Evolutionary conservation across 192 early-diverging fungal species (phyloP), one percentile per base, ranked within the genome.

Genomic region (Coemansia sp.): DNA sequence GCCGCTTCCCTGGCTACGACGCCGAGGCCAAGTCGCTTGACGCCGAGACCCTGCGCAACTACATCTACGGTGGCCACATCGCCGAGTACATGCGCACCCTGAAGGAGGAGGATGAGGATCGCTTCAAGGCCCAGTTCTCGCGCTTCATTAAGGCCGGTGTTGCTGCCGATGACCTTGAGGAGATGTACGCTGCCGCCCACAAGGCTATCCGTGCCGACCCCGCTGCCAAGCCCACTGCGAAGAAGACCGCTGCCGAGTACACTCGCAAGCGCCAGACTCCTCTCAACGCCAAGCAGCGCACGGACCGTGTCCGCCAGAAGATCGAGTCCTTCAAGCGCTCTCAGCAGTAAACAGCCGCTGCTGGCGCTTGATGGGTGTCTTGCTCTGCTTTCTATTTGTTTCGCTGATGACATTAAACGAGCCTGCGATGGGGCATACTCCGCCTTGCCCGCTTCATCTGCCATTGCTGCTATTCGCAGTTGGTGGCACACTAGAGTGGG

Each of bases 61-160:
- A 98, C 92, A 99, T 99, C 90, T 95, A 92, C 82, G 97, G 97
- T 82, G 90, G 92, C 76, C 97, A 98, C 88, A 93, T 99, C 66
- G 88, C 94, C 69, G 94, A 97, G 76, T 99, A 96, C 90, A 99
- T 99, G 95, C 92, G 91, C 75, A 88, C 89, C 86, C 93, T 99
- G 71, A 89, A 95, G 86, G 96, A 98, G 85, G 97, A 99, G 87
- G 97, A 99, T 81, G 95, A 96, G 87, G 97, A 99, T 80, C 88
- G 89, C 64, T 98, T 93, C 90, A 97, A 95, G 88, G 85, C 89
- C 72, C 95, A 97, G 84, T 99, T 99, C 84, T 87, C 94, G 67
- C 87, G 86, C 76, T 98, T 92, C 92, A 87, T 99, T 76, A 94
- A 89, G 85, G 86, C 89, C 63, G 96, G 90, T 64, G 85, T 98